Conservation (phyloP, 1,284 basidiomycete species). For the Termitomyces sp. region DNA sequence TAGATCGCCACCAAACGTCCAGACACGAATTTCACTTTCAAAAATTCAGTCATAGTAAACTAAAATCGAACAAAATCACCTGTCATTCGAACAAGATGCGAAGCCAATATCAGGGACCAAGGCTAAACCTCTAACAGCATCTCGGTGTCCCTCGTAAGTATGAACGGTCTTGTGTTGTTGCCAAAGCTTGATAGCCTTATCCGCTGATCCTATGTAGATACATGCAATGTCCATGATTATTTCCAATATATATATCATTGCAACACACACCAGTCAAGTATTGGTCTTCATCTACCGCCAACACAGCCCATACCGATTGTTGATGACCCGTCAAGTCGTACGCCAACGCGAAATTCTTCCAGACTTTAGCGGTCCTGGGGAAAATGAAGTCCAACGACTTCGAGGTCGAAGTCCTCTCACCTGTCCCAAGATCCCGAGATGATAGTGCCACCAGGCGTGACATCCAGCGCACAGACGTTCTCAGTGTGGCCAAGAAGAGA, state of each 20-base stretch:
- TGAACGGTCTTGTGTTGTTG: constrained; percentile 66
- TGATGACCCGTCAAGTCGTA: constrained; percentile 83
- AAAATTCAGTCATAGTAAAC: not conserved
- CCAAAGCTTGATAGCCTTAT: constrained; percentile 93
- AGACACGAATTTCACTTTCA: constrained; percentile 82
- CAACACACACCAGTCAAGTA: constrained; percentile 69
- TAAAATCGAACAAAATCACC: constrained; percentile 38
- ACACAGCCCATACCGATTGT: constrained; percentile 93
- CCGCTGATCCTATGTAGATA: constrained; percentile 73
- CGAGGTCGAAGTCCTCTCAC: constrained; percentile 41
- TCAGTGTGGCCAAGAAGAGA: constrained; percentile 85
- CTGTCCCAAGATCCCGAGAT: constrained; percentile 98
- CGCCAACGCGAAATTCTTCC: constrained; percentile 76
- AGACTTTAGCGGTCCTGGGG: constrained; percentile 86
- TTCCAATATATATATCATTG: constrained; percentile 8
- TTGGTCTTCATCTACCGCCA: constrained; percentile 75
- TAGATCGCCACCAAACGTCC: constrained; percentile 78
- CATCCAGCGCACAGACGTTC: constrained; percentile 87
- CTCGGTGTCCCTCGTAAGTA: constrained; percentile 82
- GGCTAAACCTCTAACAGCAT: constrained; percentile 86
- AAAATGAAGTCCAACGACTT: not conserved
- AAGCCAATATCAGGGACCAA: constrained; percentile 83
- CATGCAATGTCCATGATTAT: not conserved
- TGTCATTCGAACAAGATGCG: constrained; percentile 94
- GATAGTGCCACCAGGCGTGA: constrained; percentile 63